Percentiles rank a stretch among this genome's conserved stretches.
These are phyloP conservation scores for Sarocladium brachiariae DNA, from an alignment of 2,329 filamentous ascomycete genomes.

Conservation along the genomic window DNA sequence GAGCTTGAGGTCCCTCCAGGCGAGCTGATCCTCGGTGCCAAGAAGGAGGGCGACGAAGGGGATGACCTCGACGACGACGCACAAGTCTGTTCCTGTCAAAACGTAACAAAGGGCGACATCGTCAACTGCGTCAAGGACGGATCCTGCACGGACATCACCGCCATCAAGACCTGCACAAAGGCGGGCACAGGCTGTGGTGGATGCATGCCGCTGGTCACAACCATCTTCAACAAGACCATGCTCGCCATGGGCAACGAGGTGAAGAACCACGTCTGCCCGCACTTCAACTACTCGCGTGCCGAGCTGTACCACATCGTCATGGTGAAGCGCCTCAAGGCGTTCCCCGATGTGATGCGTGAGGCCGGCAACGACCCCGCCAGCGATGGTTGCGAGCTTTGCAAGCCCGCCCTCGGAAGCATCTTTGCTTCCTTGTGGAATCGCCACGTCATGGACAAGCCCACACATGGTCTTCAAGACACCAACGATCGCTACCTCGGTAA, in stretches of 20 bases:
- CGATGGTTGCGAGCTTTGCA: conserved; percentile 82
- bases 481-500: conserved; percentile 86
- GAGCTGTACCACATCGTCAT: conserved; percentile 88
- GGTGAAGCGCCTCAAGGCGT: conserved; percentile 67
- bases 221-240: conserved; percentile 89
- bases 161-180: conserved; percentile 86
- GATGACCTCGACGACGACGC: conserved; percentile 79
- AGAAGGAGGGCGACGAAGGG: conserved; percentile 59
- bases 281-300: conserved; percentile 76
- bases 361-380: conserved; percentile 65
- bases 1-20: conserved; percentile 69
- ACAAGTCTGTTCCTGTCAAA: conserved; percentile 90
- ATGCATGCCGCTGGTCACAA: conserved; percentile 80
- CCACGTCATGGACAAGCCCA: conserved; percentile 66
- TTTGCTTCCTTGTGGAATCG: conserved; percentile 77
- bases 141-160: conserved; percentile 71
- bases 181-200: conserved; percentile 87
- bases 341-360: conserved; percentile 70
- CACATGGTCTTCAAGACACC: conserved; percentile 77
- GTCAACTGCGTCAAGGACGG: conserved; percentile 67
- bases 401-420: conserved; percentile 75
- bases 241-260: conserved; percentile 78
- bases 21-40: conserved; percentile 75
- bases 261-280: conserved; percentile 76
- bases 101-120: conserved; percentile 80